Evolutionary conservation across 192 early-diverging fungal species (phyloP), one percentile per base, ranked within the genome.

Genomic region (Coemansia sp.): DNA sequence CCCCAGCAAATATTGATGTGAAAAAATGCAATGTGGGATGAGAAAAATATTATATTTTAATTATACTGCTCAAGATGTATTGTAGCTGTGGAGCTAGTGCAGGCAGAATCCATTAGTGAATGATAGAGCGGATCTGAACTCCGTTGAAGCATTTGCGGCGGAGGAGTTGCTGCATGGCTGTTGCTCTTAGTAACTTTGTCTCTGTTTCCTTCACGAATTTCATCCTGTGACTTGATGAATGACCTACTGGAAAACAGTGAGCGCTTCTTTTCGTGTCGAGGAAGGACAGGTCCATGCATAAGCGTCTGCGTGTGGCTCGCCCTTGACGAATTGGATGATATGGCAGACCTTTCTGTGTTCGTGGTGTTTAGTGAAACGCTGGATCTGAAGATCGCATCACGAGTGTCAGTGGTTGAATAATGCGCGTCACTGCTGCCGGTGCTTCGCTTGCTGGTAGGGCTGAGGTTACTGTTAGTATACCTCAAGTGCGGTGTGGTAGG

Each of bases 251-350:
- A 64, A 23, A 64, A 42, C 4, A 58, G 10, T 30, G 13, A 35
- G 31, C 65, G 65, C 7, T 71, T 65, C 16, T 62, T 75, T 40
- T 31, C 25, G 25, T 69, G 33, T 8, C 78, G 63, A 23, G 78
- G 78, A 30, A 81, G 23, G 7, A 81, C 65, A 0, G 78, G 78
- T 2, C 78, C 78, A 28, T 66, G 51, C 25, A 68, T 61, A 20
- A 75, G 59, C 25, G 69, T 66, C 25, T 62, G 63, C 9, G 66
- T 56, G 63, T 68, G 65, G 42, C 69, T 68, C n/a, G 55, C 52
- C 10, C 39, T 56, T n/a, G 72, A 68, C n/a, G 58, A 56, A 1
- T 43, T 37, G 4, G 66, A 63, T 4, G 70, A 58, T 42, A 42
- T 61, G 1, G 51, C 61, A 20, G 67, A 63, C 4, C 64, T 55